Percentiles rank a stretch among this genome's conserved stretches.
Evolutionary conservation across 1,284 basidiomycete species (phyloP).

Genomic region (Ceratobasidium sp.): DNA sequence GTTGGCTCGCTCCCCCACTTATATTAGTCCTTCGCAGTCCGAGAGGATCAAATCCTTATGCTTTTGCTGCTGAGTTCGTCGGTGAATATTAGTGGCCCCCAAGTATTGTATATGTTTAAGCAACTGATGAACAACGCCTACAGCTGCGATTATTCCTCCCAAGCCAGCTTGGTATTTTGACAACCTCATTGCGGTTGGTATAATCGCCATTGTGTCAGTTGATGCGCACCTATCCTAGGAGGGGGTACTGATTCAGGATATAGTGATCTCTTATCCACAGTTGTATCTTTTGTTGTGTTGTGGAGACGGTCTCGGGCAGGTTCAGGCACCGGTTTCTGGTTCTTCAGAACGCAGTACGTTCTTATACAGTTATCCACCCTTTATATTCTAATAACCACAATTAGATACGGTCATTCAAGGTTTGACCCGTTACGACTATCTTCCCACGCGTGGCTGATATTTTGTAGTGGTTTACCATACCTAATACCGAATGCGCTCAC

Average conservation of each 20-base stretch:
- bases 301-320: constrained; percentile 24
- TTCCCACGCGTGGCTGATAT: neutral
- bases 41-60: constrained; percentile 27
- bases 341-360: constrained; percentile 21
- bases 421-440: neutral
- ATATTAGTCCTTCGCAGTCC: constrained; percentile 13
- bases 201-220: constrained; percentile 35
- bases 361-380: neutral
- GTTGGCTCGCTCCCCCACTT: too few species aligned
- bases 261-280: constrained; percentile 29
- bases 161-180: constrained; percentile 38
- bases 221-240: neutral
- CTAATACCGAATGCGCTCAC: constrained; percentile 38
- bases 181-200: constrained; percentile 26
- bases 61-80: constrained; percentile 28
- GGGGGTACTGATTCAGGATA: neutral
- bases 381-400: neutral
- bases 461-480: constrained; percentile 32
- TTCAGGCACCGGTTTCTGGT: constrained; percentile 24
- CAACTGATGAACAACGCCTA: neutral
- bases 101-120: neutral
- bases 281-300: constrained; percentile 26
- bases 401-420: constrained; percentile 38
- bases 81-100: neutral
- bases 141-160: constrained; percentile 34